Evolutionary conservation across 2,329 filamentous ascomycete genomes (phyloP).

Genomic region (Neonectria coccinea): DNA sequence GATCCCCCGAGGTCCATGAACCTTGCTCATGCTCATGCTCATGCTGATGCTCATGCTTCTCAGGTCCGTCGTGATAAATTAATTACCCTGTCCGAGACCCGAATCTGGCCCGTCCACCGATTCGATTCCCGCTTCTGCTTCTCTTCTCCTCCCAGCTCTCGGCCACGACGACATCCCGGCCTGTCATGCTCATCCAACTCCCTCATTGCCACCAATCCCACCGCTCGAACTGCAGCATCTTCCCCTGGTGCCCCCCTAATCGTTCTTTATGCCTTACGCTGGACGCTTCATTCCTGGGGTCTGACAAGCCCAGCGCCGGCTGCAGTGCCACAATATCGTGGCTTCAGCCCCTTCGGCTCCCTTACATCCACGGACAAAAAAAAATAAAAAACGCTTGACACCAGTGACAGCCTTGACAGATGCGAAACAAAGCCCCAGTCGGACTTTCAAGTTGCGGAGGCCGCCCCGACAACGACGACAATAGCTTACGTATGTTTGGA

Average conservation of each 20-base stretch:
- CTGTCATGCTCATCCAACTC: slow-evolving; percentile 4
- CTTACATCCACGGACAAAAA: slow-evolving; percentile 6
- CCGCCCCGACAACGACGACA: not conserved
- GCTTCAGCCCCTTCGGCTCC: not conserved
- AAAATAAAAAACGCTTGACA: slow-evolving; percentile 3
- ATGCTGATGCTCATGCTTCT: not conserved
- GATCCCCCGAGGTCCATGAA: not conserved
- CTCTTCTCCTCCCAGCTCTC: too few relatives aligned
- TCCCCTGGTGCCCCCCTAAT: not conserved
- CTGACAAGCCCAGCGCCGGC: not conserved
- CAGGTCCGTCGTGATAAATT: not conserved
- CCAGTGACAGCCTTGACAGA: slow-evolving; percentile 3
- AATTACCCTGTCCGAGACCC: not conserved
- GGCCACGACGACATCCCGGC: slow-evolving; percentile 12
- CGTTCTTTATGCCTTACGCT: slow-evolving; percentile 14
- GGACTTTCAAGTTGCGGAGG: not conserved
- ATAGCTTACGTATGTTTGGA: not conserved
- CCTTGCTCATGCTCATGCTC: slow-evolving; percentile 2
- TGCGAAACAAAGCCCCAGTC: slow-evolving; percentile 10
- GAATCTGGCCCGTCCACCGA: slow-evolving; percentile 11
- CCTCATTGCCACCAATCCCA: slow-evolving; percentile 10
- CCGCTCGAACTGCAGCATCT: not conserved
- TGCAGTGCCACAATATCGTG: not conserved
- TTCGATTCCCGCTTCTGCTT: slow-evolving; percentile 16
- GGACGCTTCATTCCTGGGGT: slow-evolving; percentile 12